phyloP scores from a whole-genome alignment of 2,329 filamentous ascomycete species.

The Ascochyta koolunga region DNA sequence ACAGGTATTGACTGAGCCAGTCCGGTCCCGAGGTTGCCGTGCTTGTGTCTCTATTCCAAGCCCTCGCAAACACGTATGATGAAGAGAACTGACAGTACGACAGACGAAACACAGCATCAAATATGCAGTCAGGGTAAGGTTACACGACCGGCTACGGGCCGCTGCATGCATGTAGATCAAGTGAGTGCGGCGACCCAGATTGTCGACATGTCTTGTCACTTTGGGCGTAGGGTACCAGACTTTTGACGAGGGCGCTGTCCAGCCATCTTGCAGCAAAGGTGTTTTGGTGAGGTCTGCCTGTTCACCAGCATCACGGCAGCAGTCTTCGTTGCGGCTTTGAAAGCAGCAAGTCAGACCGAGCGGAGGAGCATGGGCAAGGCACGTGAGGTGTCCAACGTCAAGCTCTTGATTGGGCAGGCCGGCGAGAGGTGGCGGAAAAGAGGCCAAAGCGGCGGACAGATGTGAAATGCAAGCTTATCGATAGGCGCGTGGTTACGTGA shows the following conservation, averaged over 20 bases:
- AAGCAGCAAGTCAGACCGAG: neutral
- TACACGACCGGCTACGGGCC: constrained; percentile 7
- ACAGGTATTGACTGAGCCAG: too few relatives aligned
- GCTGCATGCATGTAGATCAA: constrained; percentile 18
- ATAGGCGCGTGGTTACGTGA: constrained; percentile 33
- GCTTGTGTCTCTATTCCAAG: too few relatives aligned
- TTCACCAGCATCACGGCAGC: neutral
- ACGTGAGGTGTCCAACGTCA: constrained; percentile 19
- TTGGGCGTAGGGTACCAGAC: constrained; percentile 8
- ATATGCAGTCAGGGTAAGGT: neutral
- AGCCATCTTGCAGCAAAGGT: neutral
- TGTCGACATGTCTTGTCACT: neutral
- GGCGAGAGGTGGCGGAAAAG: constrained; percentile 25
- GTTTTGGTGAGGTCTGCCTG: neutral
- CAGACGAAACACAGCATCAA: too few relatives aligned
- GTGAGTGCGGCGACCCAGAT: neutral
- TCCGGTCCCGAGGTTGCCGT: too few relatives aligned
- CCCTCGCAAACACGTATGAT: too few relatives aligned
- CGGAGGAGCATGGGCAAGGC: constrained; percentile 9
- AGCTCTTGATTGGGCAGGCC: constrained; percentile 6
- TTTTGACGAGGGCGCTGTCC: neutral
- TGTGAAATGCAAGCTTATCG: constrained; percentile 39
- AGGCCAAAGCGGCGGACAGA: constrained; percentile 30
- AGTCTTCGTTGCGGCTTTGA: neutral
- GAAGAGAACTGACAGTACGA: too few relatives aligned